Percentiles rank a stretch among this genome's conserved stretches.
These are phyloP conservation scores for Cryptosporidium sp. DNA, from an alignment of 169 alveolate genomes.

Conservation along the genomic window DNA sequence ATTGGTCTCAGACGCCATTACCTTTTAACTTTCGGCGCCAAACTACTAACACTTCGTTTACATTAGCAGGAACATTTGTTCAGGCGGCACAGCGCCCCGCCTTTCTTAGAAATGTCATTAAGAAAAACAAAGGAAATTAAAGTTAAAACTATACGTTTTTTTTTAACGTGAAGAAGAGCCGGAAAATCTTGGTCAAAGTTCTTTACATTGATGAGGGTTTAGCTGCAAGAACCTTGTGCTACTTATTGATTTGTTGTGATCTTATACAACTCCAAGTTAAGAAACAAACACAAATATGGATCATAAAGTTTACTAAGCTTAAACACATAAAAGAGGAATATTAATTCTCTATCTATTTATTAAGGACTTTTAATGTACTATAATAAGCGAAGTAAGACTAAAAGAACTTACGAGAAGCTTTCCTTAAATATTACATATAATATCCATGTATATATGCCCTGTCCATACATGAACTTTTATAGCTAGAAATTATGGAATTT, in stretches of 20 bases:
- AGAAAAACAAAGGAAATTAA: neutral
- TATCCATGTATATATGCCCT: neutral
- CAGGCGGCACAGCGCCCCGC: neutral
- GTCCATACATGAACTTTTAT: neutral
- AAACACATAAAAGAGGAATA: neutral
- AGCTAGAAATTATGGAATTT: neutral
- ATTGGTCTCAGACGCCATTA: neutral
- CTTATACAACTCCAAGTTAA: neutral
- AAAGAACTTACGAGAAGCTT: neutral
- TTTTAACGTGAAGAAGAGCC: neutral
- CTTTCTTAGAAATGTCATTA: neutral
- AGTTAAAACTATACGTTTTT: too few relatives aligned
- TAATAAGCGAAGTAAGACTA: neutral
- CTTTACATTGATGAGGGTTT: neutral
- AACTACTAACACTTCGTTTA: too few relatives aligned
- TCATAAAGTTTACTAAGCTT: neutral
- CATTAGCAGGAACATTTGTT: too few relatives aligned
- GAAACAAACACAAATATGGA: neutral
- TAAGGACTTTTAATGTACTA: neutral
- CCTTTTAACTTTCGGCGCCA: neutral
- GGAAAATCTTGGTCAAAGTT: neutral
- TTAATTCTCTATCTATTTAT: neutral
- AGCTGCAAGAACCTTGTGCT: neutral
- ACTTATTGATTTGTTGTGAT: neutral
- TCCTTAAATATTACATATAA: neutral